Percentiles rank a stretch among this genome's conserved stretches.
phyloP scores from a whole-genome alignment of 148 eudicot species.

The Drosera capensis region DNA sequence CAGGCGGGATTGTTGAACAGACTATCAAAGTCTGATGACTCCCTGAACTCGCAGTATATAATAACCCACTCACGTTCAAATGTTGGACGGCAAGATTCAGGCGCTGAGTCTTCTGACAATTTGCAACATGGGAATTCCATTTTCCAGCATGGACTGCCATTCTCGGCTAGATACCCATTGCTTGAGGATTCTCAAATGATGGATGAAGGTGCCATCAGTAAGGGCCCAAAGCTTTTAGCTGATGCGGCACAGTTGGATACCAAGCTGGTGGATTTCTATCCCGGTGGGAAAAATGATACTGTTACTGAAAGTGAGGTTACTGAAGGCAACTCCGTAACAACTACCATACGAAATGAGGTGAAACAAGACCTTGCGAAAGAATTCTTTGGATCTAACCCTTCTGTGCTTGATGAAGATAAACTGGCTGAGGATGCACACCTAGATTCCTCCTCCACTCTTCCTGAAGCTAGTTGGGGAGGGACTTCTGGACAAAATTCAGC shows the following conservation, averaged over 20 bases:
- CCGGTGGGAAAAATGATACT: conserved; percentile 13
- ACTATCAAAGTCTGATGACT: conserved; percentile 90
- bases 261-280: conserved; percentile 13
- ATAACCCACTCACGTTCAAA: conserved; percentile 41
- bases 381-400: conserved; percentile 10
- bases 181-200: conserved; percentile 14
- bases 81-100: conserved; percentile 25
- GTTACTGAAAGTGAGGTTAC: conserved; percentile 13
- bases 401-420: conserved; percentile 18
- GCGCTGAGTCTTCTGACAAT: conserved; percentile 17
- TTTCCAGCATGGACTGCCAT: conserved; percentile 13
- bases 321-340: conserved; percentile 15
- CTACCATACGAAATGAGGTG: neutral
- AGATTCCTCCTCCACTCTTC: conserved; percentile 17
- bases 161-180: conserved; percentile 11
- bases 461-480: conserved; percentile 21
- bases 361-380: conserved; percentile 16
- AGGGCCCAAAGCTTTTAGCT: neutral
- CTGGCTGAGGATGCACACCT: conserved; percentile 15
- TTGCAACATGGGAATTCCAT: conserved; percentile 15
- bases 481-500: conserved; percentile 15
- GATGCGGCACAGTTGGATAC: conserved; percentile 9
- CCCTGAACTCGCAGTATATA: conserved; percentile 55
- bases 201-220: conserved; percentile 12
- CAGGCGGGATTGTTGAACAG: conserved; percentile 57